Conservation (phyloP, 2,329 filamentous ascomycete genomes). For the Volutella citrinella region DNA sequence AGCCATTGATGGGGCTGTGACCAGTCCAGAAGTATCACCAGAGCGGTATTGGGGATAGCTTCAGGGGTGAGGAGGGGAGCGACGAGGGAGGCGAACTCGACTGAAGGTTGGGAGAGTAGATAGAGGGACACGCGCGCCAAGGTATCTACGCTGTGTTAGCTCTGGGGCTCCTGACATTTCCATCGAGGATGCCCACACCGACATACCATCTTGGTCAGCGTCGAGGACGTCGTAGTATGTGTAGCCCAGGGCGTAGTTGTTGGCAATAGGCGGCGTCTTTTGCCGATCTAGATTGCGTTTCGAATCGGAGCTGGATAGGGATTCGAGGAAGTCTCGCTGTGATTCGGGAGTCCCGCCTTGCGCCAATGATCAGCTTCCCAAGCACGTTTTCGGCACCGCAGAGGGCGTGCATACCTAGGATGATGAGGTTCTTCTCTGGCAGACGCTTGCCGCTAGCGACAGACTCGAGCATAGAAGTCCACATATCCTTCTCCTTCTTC, state of each 20-base stretch:
- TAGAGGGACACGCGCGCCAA: conserved; percentile 87
- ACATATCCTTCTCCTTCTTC: conserved; percentile 88
- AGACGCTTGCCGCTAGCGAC: conserved; percentile 87
- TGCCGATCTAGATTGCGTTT: conserved; percentile 53
- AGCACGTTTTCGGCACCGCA: conserved; percentile 7
- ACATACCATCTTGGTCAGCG: conserved; percentile 82
- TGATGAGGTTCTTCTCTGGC: conserved; percentile 86
- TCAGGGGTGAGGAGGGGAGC: conserved; percentile 80
- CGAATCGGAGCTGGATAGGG: conserved; percentile 52
- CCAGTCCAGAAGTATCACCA: conserved; percentile 95
- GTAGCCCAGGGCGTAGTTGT: conserved; percentile 89
- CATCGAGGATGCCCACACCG: no score
- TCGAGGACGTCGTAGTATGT: conserved; percentile 95
- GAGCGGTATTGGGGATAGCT: conserved; percentile 79
- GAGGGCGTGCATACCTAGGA: conserved; percentile 61
- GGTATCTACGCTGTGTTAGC: conserved; percentile 73
- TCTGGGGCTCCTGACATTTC: no score
- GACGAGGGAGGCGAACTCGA: conserved; percentile 77
- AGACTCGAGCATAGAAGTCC: conserved; percentile 88
- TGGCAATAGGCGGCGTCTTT: conserved; percentile 76
- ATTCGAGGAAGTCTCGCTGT: conserved; percentile 79
- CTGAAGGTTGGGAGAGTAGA: conserved; percentile 80
- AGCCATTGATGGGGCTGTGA: conserved; percentile 91
- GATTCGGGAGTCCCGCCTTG: conserved; percentile 77
- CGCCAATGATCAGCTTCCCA: conserved; percentile 27